A percentile compares a stretch with the other conserved stretches of the same genome.
Evolutionary conservation across 225 moss, liverwort and hornwort species (phyloP).

Genomic region (Pseudisothecium myosuroides): DNA sequence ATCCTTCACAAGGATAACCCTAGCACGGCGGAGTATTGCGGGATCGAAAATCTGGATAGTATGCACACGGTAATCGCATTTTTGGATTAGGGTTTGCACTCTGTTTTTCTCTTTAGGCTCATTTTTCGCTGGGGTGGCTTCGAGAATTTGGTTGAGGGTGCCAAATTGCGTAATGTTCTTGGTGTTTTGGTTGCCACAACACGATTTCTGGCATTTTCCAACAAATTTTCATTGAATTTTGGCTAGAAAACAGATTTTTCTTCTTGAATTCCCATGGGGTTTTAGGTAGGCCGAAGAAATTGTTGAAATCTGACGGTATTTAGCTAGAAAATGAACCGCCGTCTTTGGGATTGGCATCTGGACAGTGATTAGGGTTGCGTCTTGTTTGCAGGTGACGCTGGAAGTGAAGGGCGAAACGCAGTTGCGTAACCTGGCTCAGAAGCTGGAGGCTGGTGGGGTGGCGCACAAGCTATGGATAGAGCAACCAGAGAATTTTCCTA

Average conservation of each 20-base stretch:
- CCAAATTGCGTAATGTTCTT: background rate
- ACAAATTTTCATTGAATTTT: background rate
- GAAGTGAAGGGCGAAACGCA: conserved; percentile 95
- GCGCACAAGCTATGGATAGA: conserved; percentile 88
- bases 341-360: background rate
- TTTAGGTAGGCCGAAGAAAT: background rate
- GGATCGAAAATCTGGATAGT: conserved; percentile 47
- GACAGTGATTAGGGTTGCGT: background rate
- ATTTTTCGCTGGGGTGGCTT: background rate
- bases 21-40: conserved; percentile 63
- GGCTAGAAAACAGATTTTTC: background rate
- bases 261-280: no score
- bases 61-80: conserved; percentile 69
- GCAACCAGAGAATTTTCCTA: conserved; percentile 84
- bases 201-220: background rate
- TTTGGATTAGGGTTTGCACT: background rate
- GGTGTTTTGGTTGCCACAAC: background rate
- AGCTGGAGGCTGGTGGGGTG: conserved; percentile 72
- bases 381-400: conserved; percentile 57
- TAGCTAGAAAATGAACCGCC: background rate
- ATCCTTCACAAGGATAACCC: conserved; percentile 70
- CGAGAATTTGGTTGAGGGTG: background rate
- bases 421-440: conserved; percentile 58
- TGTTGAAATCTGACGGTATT: background rate
- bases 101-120: background rate